A percentile compares a stretch with the other conserved stretches of the same genome.
Conservation (phyloP, 345 rosid genomes). For the Rhodamnia argentea region DNA sequence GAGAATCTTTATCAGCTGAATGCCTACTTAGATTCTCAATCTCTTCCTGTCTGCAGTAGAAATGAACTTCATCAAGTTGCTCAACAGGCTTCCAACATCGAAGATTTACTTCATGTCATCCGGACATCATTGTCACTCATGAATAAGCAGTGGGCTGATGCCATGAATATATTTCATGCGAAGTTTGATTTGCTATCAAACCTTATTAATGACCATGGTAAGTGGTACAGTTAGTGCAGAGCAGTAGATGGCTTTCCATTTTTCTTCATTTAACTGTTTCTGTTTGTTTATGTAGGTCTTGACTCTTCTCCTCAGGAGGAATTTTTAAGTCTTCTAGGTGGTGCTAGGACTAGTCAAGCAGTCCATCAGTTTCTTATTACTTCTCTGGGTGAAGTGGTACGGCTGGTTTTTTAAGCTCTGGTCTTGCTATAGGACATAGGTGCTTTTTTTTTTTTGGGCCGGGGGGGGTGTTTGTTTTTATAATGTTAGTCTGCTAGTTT, state of each 20-base stretch:
- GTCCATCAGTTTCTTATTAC: slow-evolving; percentile 86
- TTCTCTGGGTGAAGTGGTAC: slow-evolving; percentile 80
- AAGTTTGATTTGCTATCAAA: slow-evolving; percentile 70
- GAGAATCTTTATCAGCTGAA: background rate
- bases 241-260: background rate
- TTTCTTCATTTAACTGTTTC: background rate
- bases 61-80: slow-evolving; percentile 94
- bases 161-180: slow-evolving; percentile 60
- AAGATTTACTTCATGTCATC: slow-evolving; percentile 75
- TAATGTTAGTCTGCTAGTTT: background rate
- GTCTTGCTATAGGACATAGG: slow-evolving; percentile 1
- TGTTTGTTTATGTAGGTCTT: slow-evolving; percentile 37
- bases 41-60: slow-evolving; percentile 35
- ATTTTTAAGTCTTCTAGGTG: slow-evolving; percentile 82
- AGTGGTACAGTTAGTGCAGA: slow-evolving; percentile 4
- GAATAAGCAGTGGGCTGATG: slow-evolving; percentile 86
- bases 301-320: slow-evolving; percentile 94
- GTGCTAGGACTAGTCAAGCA: slow-evolving; percentile 86
- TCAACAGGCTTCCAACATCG: slow-evolving; percentile 80
- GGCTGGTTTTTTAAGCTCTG: slow-evolving; percentile 8
- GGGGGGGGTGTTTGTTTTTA: too few relatives aligned
- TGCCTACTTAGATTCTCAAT: background rate
- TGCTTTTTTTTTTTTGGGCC: too few relatives aligned
- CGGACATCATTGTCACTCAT: slow-evolving; percentile 66
- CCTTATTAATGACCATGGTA: too few relatives aligned